Evolutionary conservation across 176 grass and related monocot species (phyloP).

Genomic region (Bonia amplexicaulis): DNA sequence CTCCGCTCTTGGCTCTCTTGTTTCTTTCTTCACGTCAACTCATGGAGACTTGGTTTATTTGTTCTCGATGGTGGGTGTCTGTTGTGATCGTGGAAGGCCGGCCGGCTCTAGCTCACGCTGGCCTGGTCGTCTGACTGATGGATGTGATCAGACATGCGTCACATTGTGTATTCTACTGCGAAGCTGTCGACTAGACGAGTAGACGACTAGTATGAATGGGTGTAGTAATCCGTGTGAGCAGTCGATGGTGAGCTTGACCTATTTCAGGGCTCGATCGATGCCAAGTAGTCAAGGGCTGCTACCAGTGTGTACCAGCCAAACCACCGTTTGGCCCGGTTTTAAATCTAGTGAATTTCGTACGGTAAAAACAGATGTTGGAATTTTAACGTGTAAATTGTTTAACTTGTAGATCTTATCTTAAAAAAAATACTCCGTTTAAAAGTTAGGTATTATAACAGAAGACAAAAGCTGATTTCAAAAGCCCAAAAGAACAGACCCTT

Average conservation of each 20-base stretch:
- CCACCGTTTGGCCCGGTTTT: neutral
- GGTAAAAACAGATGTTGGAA: too few species aligned
- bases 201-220: neutral
- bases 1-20: neutral
- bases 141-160: neutral
- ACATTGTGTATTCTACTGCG: neutral
- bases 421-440: too few species aligned
- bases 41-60: neutral
- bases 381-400: too few species aligned
- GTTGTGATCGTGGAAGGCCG: neutral
- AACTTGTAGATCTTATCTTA: too few species aligned
- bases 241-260: neutral
- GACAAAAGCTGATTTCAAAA: too few species aligned
- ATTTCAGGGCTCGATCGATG: neutral
- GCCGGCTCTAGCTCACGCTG: neutral
- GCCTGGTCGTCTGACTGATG: neutral
- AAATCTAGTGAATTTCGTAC: neutral
- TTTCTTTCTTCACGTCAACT: neutral
- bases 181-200: neutral
- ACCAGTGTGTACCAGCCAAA: neutral
- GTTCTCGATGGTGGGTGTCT: neutral
- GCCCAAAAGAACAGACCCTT: too few species aligned
- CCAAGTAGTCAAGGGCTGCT: neutral
- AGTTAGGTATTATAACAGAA: too few species aligned
- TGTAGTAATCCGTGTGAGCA: neutral